A percentile compares a stretch with the other conserved stretches of the same genome.
phyloP scores from a whole-genome alignment of 148 eudicot species.

The Polygonum maritimum region DNA sequence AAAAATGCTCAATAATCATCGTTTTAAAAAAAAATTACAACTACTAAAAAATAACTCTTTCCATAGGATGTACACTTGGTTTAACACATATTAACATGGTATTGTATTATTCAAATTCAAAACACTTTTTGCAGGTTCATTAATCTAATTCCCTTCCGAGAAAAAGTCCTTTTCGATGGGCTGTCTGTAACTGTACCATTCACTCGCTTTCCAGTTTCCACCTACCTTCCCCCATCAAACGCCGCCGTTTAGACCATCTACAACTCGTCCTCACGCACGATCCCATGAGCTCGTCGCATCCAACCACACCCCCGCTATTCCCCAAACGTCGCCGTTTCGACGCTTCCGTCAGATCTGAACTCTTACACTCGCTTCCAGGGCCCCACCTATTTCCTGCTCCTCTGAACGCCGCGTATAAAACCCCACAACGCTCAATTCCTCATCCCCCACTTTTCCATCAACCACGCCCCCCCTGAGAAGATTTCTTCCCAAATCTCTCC shows the following conservation, averaged over 20 bases:
- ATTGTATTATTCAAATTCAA: too few relatives aligned
- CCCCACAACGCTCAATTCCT: not conserved
- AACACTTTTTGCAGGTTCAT: too few relatives aligned
- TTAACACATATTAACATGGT: too few relatives aligned
- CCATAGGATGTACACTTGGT: too few relatives aligned
- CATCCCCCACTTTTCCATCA: not conserved
- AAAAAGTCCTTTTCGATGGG: too few relatives aligned
- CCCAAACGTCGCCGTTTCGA: not conserved
- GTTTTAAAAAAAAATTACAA: too few relatives aligned
- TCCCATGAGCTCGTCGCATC: slow-evolving; percentile 2
- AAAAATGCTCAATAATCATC: too few relatives aligned
- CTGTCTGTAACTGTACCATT: not conserved
- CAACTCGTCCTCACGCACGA: not conserved
- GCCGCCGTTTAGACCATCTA: not conserved
- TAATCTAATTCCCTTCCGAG: too few relatives aligned
- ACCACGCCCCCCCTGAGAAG: not conserved
- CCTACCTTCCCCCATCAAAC: not conserved
- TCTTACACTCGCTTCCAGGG: not conserved
- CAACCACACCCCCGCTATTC: not conserved
- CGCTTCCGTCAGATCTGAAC: not conserved
- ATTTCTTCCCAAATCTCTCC: not conserved
- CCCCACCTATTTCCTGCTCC: not conserved
- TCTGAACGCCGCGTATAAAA: not conserved
- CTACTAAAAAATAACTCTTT: too few relatives aligned
- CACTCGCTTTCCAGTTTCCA: not conserved